These are phyloP conservation scores for Rhododendron kiyosumense DNA, from an alignment of 148 eudicot species.

Conservation along the genomic window DNA sequence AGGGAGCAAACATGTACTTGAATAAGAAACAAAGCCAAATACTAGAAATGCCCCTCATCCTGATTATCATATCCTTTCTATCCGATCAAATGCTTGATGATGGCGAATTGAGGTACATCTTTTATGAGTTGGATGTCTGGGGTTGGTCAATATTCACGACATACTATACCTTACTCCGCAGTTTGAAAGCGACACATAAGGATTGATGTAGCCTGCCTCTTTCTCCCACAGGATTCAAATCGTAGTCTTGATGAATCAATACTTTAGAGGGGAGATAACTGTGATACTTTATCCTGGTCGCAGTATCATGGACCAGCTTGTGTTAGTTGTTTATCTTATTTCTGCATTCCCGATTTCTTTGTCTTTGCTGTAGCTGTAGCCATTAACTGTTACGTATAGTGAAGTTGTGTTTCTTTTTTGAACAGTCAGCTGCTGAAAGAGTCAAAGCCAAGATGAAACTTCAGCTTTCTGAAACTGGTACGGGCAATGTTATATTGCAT, in stretches of 20 bases:
- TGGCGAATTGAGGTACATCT: not conserved
- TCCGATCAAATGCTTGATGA: not conserved
- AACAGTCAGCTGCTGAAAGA: conserved; percentile 87
- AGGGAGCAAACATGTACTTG: not conserved
- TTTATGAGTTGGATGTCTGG: not conserved
- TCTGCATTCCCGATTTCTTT: conserved; percentile 4
- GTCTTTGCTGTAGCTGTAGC: not conserved
- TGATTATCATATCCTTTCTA: not conserved
- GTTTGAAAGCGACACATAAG: not conserved
- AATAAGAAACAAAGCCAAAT: not conserved
- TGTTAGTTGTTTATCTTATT: not conserved
- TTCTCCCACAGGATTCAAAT: not conserved
- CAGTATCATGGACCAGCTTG: conserved; percentile 2
- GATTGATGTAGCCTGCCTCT: not conserved
- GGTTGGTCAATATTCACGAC: not conserved
- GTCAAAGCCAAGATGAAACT: conserved; percentile 94
- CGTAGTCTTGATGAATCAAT: not conserved
- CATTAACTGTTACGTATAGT: conserved; percentile 3
- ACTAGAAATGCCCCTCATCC: not conserved
- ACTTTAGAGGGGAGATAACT: not conserved
- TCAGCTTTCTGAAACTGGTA: conserved; percentile 91
- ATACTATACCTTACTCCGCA: not conserved
- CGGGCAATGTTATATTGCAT: not conserved
- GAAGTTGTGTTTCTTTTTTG: conserved; percentile 10
- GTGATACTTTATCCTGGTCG: not conserved